A percentile compares a stretch with the other conserved stretches of the same genome.
These are phyloP conservation scores for Kodamaea laetipori DNA, from an alignment of 805 yeast species.

Conservation along the genomic window DNA sequence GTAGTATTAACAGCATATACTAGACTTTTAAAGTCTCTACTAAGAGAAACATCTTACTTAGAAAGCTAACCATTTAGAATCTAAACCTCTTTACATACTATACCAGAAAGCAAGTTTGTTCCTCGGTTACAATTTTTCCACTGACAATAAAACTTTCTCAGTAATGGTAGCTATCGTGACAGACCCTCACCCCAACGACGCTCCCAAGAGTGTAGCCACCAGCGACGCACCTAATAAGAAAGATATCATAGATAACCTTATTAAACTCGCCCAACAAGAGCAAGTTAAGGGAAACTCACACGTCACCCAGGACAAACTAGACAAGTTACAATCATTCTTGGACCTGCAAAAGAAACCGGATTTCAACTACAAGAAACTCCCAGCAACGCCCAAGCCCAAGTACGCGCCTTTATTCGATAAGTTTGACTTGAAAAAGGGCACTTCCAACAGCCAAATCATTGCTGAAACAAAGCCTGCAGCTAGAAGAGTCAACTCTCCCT, in stretches of 20 bases:
- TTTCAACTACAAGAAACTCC: slow-evolving; percentile 15
- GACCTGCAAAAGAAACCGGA: slow-evolving; percentile 10
- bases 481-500: slow-evolving; percentile 11
- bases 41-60: no score
- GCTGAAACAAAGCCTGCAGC: slow-evolving; percentile 1
- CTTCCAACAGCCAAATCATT: background rate
- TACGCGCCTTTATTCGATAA: slow-evolving; percentile 39
- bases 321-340: slow-evolving; percentile 32
- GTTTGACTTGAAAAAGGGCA: slow-evolving; percentile 26
- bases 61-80: no score
- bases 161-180: slow-evolving; percentile 5
- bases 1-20: no score
- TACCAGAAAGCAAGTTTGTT: background rate
- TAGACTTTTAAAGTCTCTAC: no score
- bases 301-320: slow-evolving; percentile 39
- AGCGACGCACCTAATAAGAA: slow-evolving; percentile 16
- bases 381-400: slow-evolving; percentile 31
- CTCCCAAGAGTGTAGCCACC: slow-evolving; percentile 5
- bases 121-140: slow-evolving; percentile 1
- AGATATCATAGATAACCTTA: slow-evolving; percentile 30
- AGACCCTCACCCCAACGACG: background rate
- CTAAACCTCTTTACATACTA: background rate
- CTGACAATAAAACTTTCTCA: slow-evolving; percentile 3
- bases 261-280: slow-evolving; percentile 39
- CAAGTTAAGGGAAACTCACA: slow-evolving; percentile 40